These are phyloP conservation scores for Miscanthus lutarioriparius DNA, from an alignment of 176 grass and related monocot species.

Conservation along the genomic window DNA sequence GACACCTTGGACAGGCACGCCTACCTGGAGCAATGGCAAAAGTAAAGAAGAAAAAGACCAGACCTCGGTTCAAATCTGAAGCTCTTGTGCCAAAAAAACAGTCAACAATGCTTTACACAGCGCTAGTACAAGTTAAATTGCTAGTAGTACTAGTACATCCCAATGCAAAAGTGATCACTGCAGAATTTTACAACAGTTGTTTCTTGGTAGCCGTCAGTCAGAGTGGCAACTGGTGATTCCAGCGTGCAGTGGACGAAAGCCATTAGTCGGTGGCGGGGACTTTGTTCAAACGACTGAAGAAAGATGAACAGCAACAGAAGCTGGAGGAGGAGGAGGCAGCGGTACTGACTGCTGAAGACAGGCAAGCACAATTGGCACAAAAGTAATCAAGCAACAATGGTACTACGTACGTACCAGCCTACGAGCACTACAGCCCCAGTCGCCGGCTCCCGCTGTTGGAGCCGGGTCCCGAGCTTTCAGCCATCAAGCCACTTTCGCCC, in stretches of 20 bases:
- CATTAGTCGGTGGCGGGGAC: constrained; percentile 38
- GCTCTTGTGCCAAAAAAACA: background rate
- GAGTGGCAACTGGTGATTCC: background rate
- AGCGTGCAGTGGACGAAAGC: background rate
- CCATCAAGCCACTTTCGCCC: constrained; percentile 1
- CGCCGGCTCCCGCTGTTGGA: background rate
- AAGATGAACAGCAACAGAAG: background rate
- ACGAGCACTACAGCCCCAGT: background rate
- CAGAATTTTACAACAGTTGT: background rate
- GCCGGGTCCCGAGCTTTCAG: constrained; percentile 5
- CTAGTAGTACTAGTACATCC: background rate
- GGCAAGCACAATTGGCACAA: background rate
- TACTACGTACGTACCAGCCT: no score
- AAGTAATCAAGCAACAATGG: constrained; percentile 15
- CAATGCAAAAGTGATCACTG: background rate
- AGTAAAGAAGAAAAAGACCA: background rate
- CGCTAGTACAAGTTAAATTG: background rate
- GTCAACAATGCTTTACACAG: background rate
- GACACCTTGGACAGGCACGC: constrained; percentile 11
- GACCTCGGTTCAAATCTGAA: constrained; percentile 12
- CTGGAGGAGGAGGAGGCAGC: background rate
- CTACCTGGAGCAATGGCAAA: background rate
- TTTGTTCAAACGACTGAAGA: constrained; percentile 32
- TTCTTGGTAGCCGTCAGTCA: background rate
- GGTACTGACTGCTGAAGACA: background rate